These are phyloP conservation scores for Vaccinium vitisidaea DNA, from an alignment of 148 eudicot species.

Conservation along the genomic window DNA sequence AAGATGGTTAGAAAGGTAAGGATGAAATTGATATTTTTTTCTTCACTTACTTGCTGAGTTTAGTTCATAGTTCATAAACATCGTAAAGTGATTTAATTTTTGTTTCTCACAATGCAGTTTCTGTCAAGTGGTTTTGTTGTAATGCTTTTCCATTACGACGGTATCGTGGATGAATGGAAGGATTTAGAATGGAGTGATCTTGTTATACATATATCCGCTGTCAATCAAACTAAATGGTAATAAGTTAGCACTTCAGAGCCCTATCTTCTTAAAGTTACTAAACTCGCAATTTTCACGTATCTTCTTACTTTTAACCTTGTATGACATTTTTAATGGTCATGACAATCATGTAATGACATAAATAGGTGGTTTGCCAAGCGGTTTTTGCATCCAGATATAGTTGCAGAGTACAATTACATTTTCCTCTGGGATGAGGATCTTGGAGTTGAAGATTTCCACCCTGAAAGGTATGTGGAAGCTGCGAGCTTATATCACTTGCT, in stretches of 20 bases:
- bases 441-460: conserved; percentile 78
- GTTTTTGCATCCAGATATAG: conserved; percentile 87
- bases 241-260: neutral
- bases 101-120: conserved; percentile 51
- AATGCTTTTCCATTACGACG: conserved; percentile 92
- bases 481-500: neutral
- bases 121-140: conserved; percentile 53
- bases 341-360: neutral
- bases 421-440: conserved; percentile 99
- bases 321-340: conserved; percentile 13
- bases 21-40: neutral
- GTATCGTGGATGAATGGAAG: conserved; percentile 74
- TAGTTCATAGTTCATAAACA: neutral
- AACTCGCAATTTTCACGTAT: neutral
- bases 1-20: conserved; percentile 75
- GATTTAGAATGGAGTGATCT: conserved; percentile 60
- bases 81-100: conserved; percentile 1
- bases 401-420: conserved; percentile 66
- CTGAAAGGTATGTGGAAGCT: conserved; percentile 47
- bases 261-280: neutral
- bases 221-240: conserved; percentile 95
- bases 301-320: conserved; percentile 8
- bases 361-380: conserved; percentile 96
- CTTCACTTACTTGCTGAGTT: neutral
- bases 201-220: conserved; percentile 72